Evolutionary conservation across 169 alveolate genomes (phyloP), one percentile per base, ranked within the genome.

Genomic region (Eimeria necatrix): DNA sequence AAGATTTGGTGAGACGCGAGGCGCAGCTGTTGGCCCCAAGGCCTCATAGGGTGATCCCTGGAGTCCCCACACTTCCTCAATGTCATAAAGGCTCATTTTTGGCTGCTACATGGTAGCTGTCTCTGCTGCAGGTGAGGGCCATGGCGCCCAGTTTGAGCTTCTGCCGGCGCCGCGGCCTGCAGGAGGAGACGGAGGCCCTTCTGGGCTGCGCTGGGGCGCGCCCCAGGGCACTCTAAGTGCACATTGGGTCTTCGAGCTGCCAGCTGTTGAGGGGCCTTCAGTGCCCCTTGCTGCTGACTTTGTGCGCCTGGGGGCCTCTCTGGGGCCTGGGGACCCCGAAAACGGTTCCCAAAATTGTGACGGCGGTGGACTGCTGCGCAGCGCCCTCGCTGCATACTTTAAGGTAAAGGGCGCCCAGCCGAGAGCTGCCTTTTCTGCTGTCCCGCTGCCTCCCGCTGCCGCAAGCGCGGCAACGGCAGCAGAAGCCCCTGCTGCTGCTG

Each of bases 251-350:
- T 74, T 74, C 22, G 85, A 74, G 16, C 59, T 74, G 24, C 85
- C 85, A 4, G 85, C 85, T 16, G 85, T 74, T 4, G 85, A 74
- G 85, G 85, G 85, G 56, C 85, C 85, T 52, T 74, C 85, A 3
- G 85, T 74, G n/a, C 85, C 85, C 20, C 48, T 74, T 26, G 85
- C 85, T 18, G 85, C 4, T 5, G 85, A 74, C 59, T 74, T 41
- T 52, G 59, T 74, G 6, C 18, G 85, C 0, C 4, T 74, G 59
- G 85, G 85, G 85, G 85, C 56, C 85, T 52, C 32, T 24, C 56
- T 14, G 59, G 85, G 56, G 26, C 32, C 85, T 52, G 7, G 20
- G 60, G 24, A 0, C 56, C n/a, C 24, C 9, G 52, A 10, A 8
- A 52, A 26, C 26, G 85, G 59, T 16, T 74, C 59, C 3, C 41